These are phyloP conservation scores for Arachis monticola DNA, from an alignment of 331 rosid genomes.

Conservation along the genomic window DNA sequence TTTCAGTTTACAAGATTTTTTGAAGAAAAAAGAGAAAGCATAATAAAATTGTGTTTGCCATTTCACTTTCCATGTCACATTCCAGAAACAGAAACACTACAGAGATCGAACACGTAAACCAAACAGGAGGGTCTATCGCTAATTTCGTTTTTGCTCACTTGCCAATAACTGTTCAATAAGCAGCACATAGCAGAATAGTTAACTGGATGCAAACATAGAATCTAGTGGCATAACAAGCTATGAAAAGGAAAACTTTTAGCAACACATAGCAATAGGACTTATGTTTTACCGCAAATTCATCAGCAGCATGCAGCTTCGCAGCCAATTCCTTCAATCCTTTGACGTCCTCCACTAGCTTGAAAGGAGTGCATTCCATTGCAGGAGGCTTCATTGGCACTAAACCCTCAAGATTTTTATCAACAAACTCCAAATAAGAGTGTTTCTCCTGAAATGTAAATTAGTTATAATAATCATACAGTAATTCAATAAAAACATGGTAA, in stretches of 20 bases:
- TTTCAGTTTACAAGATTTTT: no score
- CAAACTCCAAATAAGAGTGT: slow-evolving; percentile 67
- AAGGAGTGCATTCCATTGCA: slow-evolving; percentile 66
- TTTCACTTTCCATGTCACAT: no score
- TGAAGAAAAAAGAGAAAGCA: no score
- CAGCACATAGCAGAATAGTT: neutral
- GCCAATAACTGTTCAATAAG: slow-evolving; percentile 18
- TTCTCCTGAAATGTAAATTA: slow-evolving; percentile 62
- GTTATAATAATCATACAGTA: neutral
- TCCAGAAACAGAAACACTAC: no score
- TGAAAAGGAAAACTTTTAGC: slow-evolving; percentile 7
- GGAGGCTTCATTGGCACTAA: slow-evolving; percentile 62
- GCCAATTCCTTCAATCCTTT: slow-evolving; percentile 85
- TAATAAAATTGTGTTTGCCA: no score
- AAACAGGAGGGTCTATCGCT: neutral
- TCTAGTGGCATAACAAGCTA: slow-evolving; percentile 3
- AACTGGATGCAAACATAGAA: slow-evolving; percentile 19
- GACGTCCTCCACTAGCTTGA: slow-evolving; percentile 83
- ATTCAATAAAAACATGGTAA: neutral
- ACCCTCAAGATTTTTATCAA: slow-evolving; percentile 60
- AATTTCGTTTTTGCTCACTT: slow-evolving; percentile 19
- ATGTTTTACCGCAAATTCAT: slow-evolving; percentile 88
- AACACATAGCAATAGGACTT: slow-evolving; percentile 1
- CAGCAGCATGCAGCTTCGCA: slow-evolving; percentile 62
- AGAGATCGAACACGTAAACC: no score